Evolutionary conservation across 305 asterid genomes (phyloP), one percentile per base, ranked within the genome.

Genomic region (Fraxinus velutina): DNA sequence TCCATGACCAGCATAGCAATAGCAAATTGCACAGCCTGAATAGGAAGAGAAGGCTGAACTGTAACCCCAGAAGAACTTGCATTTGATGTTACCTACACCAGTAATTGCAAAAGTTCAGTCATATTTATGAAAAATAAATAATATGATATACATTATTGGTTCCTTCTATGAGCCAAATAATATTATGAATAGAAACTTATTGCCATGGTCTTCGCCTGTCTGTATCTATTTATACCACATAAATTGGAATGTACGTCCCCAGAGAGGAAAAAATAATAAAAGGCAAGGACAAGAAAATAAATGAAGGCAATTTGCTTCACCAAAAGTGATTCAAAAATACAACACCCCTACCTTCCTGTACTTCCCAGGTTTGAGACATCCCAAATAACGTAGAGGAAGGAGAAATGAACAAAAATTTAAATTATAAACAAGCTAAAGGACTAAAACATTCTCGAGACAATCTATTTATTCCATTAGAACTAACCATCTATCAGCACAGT

Each of bases 1-100:
- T 94, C 98, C 97, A 94, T 91, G 47, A 93, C 95, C 83, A 93
- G 80, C 97, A 94, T 94, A 13, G 97, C 98, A 1, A 89, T 85
- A 72, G 87, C 73, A 55, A 93, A 90, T 83, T 94, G 96, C 84
- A 88, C 50, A 80, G 72, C 85, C 85, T 83, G 96, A 78, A 94
- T 62, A 3, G 87, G 81, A 30, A 94, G 81, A 27, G 96, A 84
- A 39, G 94, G 98, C 84, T 90, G 92, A 60, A 86, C 87, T 22
- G 85, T 79, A 55, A 37, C 30, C 32, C 68, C 87, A 1, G 91
- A 83, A 78, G 90, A 84, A 78, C 83, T 89, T 60, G 84, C 66
- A 37, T 79, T 89, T 22, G 94, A 89, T n/a, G 97, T 94, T 83
- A 92, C 84, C 98, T 94, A 92, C 78, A 55, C 64, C 64, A 75